Evolutionary conservation across 257 asterid genomes (phyloP).

Genomic region (Gardenia jasminoides): DNA sequence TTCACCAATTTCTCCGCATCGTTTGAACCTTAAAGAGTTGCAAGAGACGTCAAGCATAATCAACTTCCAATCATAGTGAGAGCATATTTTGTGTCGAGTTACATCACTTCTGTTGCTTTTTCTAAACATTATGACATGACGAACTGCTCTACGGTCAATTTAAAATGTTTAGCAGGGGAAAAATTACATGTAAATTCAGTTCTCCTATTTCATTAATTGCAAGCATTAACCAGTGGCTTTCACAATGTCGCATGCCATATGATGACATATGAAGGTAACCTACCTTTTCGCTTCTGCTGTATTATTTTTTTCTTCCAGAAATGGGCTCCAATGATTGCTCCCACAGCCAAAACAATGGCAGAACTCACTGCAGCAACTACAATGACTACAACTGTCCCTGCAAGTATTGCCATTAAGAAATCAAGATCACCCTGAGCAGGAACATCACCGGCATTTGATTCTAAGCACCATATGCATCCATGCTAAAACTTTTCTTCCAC

Average conservation of each 20-base stretch:
- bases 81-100: neutral
- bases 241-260: neutral
- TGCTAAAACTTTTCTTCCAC: no score
- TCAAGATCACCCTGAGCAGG: neutral
- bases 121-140: neutral
- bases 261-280: neutral
- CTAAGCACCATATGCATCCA: neutral
- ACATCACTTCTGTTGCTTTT: neutral
- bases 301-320: slow-evolving; percentile 55
- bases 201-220: neutral
- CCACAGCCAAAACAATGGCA: slow-evolving; percentile 48
- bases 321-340: slow-evolving; percentile 41
- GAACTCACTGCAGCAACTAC: slow-evolving; percentile 52
- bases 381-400: slow-evolving; percentile 53
- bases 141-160: neutral
- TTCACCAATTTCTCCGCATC: slow-evolving; percentile 60
- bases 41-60: neutral
- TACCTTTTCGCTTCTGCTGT: slow-evolving; percentile 79
- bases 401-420: slow-evolving; percentile 8
- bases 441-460: neutral
- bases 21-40: slow-evolving; percentile 40
- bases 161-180: neutral
- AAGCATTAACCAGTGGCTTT: neutral
- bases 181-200: neutral
- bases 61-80: neutral